phyloP scores from a whole-genome alignment of 768 basidiomycete genomes.

The Xerocomus spinulosus region DNA sequence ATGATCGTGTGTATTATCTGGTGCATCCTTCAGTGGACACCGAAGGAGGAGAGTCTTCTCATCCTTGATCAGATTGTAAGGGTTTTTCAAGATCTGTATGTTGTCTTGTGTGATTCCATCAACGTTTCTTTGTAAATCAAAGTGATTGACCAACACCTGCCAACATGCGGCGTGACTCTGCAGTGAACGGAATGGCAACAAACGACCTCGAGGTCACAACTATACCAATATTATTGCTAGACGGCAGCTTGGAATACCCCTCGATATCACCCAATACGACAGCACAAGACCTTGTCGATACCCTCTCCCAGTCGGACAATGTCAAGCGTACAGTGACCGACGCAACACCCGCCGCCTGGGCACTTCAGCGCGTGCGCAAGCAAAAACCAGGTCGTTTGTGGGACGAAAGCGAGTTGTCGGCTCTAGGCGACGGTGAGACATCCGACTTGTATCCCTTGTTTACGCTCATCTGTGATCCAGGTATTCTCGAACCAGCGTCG shows the following conservation, averaged over 20 bases:
- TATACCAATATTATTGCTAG: constrained; percentile 56
- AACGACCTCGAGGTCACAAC: constrained; percentile 37
- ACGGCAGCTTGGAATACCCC: constrained; percentile 59
- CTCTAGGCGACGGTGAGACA: constrained; percentile 57
- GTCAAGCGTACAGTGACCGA: constrained; percentile 53
- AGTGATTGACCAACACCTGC: background rate
- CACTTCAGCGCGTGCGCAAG: constrained; percentile 56
- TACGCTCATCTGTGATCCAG: constrained; percentile 32
- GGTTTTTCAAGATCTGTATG: constrained; percentile 7
- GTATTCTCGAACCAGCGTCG: constrained; percentile 42
- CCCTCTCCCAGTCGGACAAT: constrained; percentile 43
- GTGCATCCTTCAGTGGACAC: constrained; percentile 86
- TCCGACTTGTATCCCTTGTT: constrained; percentile 2
- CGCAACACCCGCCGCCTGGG: constrained; percentile 60
- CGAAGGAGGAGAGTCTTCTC: constrained; percentile 43
- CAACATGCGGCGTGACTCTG: background rate
- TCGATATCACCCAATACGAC: constrained; percentile 50
- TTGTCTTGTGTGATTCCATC: constrained; percentile 8
- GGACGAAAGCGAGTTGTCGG: constrained; percentile 67
- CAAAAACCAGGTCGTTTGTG: constrained; percentile 59
- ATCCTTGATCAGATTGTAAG: constrained; percentile 14
- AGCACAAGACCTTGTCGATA: constrained; percentile 56
- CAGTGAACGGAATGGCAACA: constrained; percentile 20
- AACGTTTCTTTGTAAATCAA: too few species aligned
- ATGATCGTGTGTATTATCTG: constrained; percentile 78